Conservation (phyloP, 2,329 filamentous ascomycete species). For the Fusarium virguliforme region DNA sequence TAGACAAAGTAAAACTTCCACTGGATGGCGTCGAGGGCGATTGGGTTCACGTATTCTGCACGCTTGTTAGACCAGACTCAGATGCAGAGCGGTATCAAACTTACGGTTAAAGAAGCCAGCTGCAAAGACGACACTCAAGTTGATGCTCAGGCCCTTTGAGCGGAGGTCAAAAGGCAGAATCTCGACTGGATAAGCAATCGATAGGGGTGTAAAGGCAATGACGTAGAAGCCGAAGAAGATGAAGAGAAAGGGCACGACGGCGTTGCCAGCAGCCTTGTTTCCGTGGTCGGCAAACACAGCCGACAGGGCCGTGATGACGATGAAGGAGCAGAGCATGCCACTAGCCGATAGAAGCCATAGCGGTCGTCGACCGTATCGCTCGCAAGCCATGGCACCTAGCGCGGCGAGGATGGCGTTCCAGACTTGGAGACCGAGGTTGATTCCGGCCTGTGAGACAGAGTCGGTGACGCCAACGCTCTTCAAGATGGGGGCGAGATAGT, state of each 20-base stretch:
- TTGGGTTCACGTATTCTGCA: slow-evolving; percentile 36
- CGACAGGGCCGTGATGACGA: slow-evolving; percentile 23
- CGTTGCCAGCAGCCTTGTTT: slow-evolving; percentile 19
- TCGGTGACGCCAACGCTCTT: slow-evolving; percentile 29
- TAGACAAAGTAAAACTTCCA: slow-evolving; percentile 42
- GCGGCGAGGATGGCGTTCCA: slow-evolving; percentile 33
- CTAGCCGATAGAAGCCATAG: slow-evolving; percentile 20
- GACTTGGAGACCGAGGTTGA: slow-evolving; percentile 30
- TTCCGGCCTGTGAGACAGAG: slow-evolving; percentile 20
- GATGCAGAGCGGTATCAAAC: rapidly evolving
- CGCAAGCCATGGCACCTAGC: slow-evolving; percentile 24
- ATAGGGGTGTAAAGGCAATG: slow-evolving; percentile 29
- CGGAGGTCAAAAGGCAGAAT: slow-evolving; percentile 32
- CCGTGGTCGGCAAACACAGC: slow-evolving; percentile 24
- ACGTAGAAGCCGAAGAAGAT: slow-evolving; percentile 40
- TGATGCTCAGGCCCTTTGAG: slow-evolving; percentile 35
- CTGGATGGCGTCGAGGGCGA: slow-evolving; percentile 30
- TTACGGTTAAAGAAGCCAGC: slow-evolving; percentile 32
- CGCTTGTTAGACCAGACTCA: not conserved
- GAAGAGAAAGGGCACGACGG: slow-evolving; percentile 32
- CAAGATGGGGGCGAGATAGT: slow-evolving; percentile 35
- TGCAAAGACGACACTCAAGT: slow-evolving; percentile 26
- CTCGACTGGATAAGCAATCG: slow-evolving; percentile 32
- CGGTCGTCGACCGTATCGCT: slow-evolving; percentile 30
- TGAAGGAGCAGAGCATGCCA: slow-evolving; percentile 35